These are phyloP conservation scores for Tilletia walkeri DNA, from an alignment of 1,284 basidiomycete species.

Conservation along the genomic window DNA sequence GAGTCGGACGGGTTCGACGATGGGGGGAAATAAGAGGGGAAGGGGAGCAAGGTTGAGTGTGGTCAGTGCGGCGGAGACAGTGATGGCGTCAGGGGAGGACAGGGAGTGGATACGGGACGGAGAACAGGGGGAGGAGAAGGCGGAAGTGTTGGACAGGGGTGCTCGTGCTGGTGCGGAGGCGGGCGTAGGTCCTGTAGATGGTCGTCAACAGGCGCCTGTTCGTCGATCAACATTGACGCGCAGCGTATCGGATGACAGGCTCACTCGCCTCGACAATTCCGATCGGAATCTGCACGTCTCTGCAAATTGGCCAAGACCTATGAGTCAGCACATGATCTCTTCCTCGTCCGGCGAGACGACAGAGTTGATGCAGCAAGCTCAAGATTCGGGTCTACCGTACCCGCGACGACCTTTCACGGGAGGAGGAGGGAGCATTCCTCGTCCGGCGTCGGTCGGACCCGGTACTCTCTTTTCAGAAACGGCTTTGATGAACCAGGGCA, in stretches of 20 bases:
- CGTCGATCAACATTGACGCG: background rate
- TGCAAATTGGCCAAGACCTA: no score
- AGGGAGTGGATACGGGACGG: background rate
- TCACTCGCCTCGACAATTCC: background rate
- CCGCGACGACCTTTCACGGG: conserved; percentile 5
- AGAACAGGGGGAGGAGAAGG: background rate
- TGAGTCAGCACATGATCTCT: no score
- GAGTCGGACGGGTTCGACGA: background rate
- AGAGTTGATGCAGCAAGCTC: background rate
- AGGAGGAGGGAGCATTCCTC: conserved; percentile 1
- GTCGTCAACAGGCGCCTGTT: no score
- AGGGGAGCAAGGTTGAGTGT: background rate
- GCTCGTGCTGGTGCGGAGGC: no score
- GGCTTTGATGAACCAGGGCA: background rate
- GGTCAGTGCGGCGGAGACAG: background rate
- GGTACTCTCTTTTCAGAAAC: background rate
- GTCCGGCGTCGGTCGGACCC: conserved; percentile 2
- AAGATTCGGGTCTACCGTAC: background rate
- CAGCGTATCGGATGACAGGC: background rate
- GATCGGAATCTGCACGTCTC: no score
- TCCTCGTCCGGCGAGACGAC: background rate
- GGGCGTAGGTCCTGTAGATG: no score
- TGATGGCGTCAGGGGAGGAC: background rate
- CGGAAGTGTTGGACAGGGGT: no score
- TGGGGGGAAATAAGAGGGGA: background rate